A percentile compares a stretch with the other conserved stretches of the same genome.
Evolutionary conservation across 345 rosid species (phyloP).

Genomic region (Murraya koenigii): DNA sequence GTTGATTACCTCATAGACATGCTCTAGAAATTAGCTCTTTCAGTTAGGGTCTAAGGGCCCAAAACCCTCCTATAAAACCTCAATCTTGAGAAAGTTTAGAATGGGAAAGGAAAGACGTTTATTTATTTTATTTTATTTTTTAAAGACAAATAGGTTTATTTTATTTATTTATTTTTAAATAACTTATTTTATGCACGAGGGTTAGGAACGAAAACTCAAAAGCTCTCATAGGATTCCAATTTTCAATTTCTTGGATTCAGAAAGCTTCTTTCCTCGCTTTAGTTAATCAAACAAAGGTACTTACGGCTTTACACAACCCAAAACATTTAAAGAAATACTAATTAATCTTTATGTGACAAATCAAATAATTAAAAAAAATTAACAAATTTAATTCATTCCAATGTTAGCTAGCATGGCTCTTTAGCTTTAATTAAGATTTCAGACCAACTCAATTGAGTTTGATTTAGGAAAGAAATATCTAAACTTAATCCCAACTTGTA

Average conservation of each 20-base stretch:
- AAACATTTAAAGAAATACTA: background rate
- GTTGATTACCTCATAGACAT: background rate
- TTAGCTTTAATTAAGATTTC: too few species aligned
- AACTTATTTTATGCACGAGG: too few species aligned
- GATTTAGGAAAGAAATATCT: too few species aligned
- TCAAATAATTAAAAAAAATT: background rate
- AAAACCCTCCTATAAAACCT: background rate
- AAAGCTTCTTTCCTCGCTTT: background rate
- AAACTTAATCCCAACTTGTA: rapidly evolving
- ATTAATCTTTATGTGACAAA: background rate
- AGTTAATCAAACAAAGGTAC: background rate
- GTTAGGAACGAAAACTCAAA: background rate
- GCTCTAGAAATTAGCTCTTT: background rate
- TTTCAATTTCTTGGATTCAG: background rate
- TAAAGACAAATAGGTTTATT: too few species aligned
- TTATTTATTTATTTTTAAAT: too few species aligned
- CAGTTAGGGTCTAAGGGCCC: background rate
- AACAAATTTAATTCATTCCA: background rate
- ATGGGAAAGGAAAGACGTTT: too few species aligned
- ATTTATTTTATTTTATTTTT: too few species aligned
- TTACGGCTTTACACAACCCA: background rate
- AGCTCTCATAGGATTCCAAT: slow-evolving; percentile 16
- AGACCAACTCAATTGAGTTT: rapidly evolving
- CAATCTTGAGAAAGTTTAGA: background rate
- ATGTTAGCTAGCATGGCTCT: too few species aligned